Conservation (phyloP, 345 rosid genomes). For the Eucalyptus regnans region DNA sequence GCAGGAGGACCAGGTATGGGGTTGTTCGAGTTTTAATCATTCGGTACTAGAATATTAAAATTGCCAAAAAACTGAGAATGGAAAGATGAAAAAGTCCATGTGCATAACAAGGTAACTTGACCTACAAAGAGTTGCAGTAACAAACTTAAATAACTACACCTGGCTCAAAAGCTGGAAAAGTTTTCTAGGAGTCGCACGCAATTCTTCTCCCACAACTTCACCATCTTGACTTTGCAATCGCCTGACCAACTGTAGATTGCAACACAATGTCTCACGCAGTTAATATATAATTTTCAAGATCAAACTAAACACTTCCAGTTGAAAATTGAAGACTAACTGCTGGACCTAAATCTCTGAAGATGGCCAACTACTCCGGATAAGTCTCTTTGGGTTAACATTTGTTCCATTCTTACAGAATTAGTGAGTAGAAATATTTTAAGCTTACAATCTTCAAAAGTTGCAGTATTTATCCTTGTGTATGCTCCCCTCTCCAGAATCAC, state of each 20-base stretch:
- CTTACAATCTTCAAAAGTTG: neutral
- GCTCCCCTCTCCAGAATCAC: neutral
- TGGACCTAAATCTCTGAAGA: neutral
- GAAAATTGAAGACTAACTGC: neutral
- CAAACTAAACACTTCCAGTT: neutral
- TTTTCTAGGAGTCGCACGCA: slow-evolving; percentile 50
- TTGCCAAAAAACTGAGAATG: neutral
- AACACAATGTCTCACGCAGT: neutral
- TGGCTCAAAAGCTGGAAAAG: slow-evolving; percentile 70
- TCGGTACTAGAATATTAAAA: neutral
- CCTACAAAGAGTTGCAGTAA: neutral
- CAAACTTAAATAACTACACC: slow-evolving; percentile 16
- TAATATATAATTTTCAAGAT: neutral
- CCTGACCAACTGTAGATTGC: slow-evolving; percentile 63
- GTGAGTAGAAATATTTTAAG: neutral
- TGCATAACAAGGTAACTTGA: neutral
- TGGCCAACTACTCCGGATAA: neutral
- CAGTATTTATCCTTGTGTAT: neutral
- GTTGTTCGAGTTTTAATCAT: neutral
- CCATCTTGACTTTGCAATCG: slow-evolving; percentile 56
- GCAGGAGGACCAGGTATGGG: neutral
- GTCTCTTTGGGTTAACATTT: neutral
- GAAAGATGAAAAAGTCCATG: neutral
- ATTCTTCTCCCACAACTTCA: slow-evolving; percentile 52
- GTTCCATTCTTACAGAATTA: neutral